A percentile compares a stretch with the other conserved stretches of the same genome.
These are phyloP conservation scores for Carallia pectinifolia DNA, from an alignment of 345 rosid species.

Conservation along the genomic window DNA sequence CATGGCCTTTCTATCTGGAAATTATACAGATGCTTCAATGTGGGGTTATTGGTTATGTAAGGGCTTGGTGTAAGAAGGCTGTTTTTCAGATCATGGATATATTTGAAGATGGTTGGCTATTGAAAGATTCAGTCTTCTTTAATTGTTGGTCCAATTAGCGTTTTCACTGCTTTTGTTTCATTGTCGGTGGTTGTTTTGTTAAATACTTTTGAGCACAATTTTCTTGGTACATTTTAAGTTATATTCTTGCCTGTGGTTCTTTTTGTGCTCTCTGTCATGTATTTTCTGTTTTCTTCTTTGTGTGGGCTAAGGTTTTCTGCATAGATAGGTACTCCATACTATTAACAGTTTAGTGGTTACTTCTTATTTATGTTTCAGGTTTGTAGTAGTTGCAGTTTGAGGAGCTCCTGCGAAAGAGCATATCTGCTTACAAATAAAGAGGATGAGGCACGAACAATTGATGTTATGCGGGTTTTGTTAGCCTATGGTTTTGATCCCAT, in stretches of 20 bases:
- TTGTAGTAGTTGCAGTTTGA: constrained; percentile 90
- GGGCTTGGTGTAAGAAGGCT: background rate
- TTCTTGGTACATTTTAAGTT: too few species aligned
- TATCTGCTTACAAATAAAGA: constrained; percentile 84
- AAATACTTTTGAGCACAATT: too few species aligned
- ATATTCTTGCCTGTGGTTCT: background rate
- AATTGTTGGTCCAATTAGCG: background rate
- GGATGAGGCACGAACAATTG: constrained; percentile 90
- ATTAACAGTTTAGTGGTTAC: constrained; percentile 23
- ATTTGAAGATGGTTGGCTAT: background rate
- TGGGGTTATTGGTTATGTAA: background rate
- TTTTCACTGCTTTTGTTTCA: background rate
- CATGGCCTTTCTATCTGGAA: too few species aligned
- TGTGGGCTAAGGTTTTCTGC: too few species aligned
- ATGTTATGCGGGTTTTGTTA: constrained; percentile 75
- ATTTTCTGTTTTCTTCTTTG: background rate
- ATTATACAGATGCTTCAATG: background rate
- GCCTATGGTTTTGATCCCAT: constrained; percentile 72
- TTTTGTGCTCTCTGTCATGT: background rate
- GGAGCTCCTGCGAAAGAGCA: constrained; percentile 82
- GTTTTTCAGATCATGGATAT: background rate
- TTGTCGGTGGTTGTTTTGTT: too few species aligned
- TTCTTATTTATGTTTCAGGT: constrained; percentile 51
- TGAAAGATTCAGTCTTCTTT: background rate
- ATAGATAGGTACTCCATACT: constrained; percentile 1